These are phyloP conservation scores for Trichosporon sp. DNA, from an alignment of 1,284 basidiomycete genomes.

Conservation along the genomic window DNA sequence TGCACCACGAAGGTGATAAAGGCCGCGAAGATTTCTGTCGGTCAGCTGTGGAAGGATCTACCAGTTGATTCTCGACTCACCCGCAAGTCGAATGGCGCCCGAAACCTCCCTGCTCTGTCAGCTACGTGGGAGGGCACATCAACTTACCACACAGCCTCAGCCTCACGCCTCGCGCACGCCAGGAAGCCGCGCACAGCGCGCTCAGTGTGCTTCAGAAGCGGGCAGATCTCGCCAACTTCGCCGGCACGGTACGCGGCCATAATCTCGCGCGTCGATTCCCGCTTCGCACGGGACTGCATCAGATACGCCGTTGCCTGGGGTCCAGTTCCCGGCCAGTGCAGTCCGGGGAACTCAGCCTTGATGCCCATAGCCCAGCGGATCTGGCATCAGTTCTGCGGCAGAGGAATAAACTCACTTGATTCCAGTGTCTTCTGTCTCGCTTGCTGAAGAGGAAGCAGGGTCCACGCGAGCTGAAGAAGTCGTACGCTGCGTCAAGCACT, in stretches of 20 bases:
- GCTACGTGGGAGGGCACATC: not conserved
- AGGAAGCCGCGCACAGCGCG: slow-evolving; percentile 34
- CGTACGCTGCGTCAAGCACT: slow-evolving; percentile 32
- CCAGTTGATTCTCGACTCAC: slow-evolving; percentile 14
- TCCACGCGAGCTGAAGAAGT: slow-evolving; percentile 31
- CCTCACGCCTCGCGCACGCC: slow-evolving; percentile 31
- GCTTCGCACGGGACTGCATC: not conserved
- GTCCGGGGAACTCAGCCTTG: slow-evolving; percentile 16
- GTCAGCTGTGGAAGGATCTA: not conserved
- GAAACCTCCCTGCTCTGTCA: slow-evolving; percentile 30
- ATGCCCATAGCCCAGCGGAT: slow-evolving; percentile 28
- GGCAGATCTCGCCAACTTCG: slow-evolving; percentile 27
- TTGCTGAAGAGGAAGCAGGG: slow-evolving; percentile 4
- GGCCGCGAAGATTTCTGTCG: slow-evolving; percentile 29
- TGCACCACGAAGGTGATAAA: slow-evolving; percentile 31
- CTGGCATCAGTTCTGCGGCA: slow-evolving; percentile 16
- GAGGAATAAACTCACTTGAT: not conserved
- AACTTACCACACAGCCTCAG: slow-evolving; percentile 20
- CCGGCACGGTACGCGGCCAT: not conserved
- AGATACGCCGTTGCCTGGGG: slow-evolving; percentile 14
- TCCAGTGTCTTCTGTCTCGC: slow-evolving; percentile 6
- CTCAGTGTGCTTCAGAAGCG: slow-evolving; percentile 28
- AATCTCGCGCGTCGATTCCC: not conserved
- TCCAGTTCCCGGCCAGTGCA: slow-evolving; percentile 34
- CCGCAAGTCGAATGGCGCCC: slow-evolving; percentile 25